phyloP scores from a whole-genome alignment of 495 filamentous ascomycete genomes.

The Cudoniella acicularis region DNA sequence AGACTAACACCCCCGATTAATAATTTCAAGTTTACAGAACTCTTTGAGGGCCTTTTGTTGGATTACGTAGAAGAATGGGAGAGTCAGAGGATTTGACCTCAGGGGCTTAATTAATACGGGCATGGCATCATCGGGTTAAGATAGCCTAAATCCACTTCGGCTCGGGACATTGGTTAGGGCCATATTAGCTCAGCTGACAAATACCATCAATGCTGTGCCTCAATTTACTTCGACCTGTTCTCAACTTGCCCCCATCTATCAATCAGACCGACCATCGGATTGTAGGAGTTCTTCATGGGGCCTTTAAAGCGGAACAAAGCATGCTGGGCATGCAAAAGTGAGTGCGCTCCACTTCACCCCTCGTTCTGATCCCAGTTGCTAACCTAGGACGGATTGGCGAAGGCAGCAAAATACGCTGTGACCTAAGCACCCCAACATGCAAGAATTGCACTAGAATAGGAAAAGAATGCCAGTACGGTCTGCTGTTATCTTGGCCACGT shows the following conservation, averaged over 20 bases:
- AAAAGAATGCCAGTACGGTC: neutral
- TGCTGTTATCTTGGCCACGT: neutral
- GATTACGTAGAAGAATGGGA: no score
- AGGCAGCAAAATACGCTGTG: neutral
- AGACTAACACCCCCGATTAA: no score
- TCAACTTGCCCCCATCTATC: constrained; percentile 1
- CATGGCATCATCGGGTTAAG: neutral
- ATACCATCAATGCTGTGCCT: constrained; percentile 1
- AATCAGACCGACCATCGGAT: neutral
- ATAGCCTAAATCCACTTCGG: neutral
- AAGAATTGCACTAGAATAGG: neutral
- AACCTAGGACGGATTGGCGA: neutral
- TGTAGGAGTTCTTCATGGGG: neutral
- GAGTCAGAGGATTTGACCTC: neutral
- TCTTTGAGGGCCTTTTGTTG: no score
- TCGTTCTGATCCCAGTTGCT: neutral
- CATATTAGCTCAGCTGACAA: neutral
- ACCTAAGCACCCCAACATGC: neutral
- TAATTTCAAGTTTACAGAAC: no score
- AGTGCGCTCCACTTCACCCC: neutral
- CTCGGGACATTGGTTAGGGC: neutral
- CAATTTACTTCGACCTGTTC: neutral
- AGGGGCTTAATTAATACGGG: neutral
- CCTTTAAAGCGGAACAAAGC: neutral
- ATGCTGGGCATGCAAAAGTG: neutral